Conservation (phyloP, 352 stramenopile species). For the Phytophthora citrophthora region DNA sequence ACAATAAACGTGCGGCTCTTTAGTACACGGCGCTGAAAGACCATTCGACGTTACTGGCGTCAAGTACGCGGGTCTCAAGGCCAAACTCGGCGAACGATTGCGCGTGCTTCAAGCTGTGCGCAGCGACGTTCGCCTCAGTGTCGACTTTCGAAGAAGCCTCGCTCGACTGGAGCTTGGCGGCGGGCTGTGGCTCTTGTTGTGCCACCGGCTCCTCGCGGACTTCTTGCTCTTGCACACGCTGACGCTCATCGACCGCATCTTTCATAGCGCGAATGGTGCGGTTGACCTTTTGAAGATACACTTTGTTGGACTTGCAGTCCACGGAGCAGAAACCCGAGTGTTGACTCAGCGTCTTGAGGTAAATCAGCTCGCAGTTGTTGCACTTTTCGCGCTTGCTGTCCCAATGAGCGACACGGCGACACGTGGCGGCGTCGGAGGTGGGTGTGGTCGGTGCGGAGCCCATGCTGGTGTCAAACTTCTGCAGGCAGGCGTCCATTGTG, state of each 20-base stretch:
- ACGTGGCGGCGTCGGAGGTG: constrained; percentile 10
- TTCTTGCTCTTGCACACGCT: constrained; percentile 38
- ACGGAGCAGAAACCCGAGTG: constrained; percentile 84
- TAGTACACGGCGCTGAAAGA: constrained; percentile 83
- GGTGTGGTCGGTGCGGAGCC: constrained; percentile 12
- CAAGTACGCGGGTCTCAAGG: constrained; percentile 56
- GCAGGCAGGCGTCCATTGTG: constrained; percentile 58
- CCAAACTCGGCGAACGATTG: constrained; percentile 84
- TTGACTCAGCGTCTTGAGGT: constrained; percentile 84
- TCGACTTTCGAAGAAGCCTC: constrained; percentile 15
- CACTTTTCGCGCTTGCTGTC: constrained; percentile 89
- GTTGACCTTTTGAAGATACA: constrained; percentile 86
- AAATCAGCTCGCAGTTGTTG: constrained; percentile 85
- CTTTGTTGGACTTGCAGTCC: constrained; percentile 89
- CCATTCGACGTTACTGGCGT: constrained; percentile 68
- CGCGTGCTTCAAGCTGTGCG: constrained; percentile 29
- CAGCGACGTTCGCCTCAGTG: constrained; percentile 1
- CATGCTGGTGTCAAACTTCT: constrained; percentile 41
- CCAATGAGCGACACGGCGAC: constrained; percentile 69
- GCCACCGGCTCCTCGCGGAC: constrained; percentile 19
- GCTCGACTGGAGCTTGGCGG: constrained; percentile 17
- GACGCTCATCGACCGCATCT: constrained; percentile 57
- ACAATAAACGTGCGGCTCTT: constrained; percentile 28
- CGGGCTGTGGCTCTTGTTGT: constrained; percentile 17
- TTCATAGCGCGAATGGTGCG: constrained; percentile 83